phyloP scores from a whole-genome alignment of 371 early-diverging fungal species.

The Catenaria anguillulae region DNA sequence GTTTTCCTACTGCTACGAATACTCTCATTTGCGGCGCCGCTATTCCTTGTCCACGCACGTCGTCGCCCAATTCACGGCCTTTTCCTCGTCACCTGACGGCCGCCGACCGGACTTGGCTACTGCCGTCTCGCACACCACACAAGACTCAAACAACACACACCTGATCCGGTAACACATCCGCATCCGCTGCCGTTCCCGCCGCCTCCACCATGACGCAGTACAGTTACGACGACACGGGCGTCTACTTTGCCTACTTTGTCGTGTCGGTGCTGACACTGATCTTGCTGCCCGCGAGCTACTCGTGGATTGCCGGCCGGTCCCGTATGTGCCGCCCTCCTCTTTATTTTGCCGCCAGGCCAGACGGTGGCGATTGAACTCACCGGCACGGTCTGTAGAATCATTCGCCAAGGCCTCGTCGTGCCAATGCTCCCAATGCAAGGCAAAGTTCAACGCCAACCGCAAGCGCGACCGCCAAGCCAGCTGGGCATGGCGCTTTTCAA shows the following conservation, averaged over 20 bases:
- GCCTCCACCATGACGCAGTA: conserved; percentile 33
- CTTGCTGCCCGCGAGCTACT: conserved; percentile 62
- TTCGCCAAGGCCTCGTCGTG: background rate
- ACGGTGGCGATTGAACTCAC: too few species aligned
- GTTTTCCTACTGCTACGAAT: too few species aligned
- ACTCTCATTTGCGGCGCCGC: too few species aligned
- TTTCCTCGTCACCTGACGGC: too few species aligned
- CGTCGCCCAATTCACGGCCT: too few species aligned
- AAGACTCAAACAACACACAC: too few species aligned
- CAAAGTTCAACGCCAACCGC: background rate
- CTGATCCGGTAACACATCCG: too few species aligned
- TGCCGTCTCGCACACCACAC: too few species aligned
- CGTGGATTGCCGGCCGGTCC: background rate
- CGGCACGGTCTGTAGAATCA: background rate
- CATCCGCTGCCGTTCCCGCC: too few species aligned
- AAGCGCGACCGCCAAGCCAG: background rate
- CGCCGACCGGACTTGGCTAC: too few species aligned
- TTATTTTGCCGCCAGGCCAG: too few species aligned
- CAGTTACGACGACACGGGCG: conserved; percentile 86
- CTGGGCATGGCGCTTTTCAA: background rate
- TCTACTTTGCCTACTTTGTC: conserved; percentile 84
- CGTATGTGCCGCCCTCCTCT: background rate
- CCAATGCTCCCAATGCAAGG: background rate
- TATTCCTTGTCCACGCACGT: too few species aligned
- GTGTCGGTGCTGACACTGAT: conserved; percentile 61